phyloP scores from a whole-genome alignment of 1,139 yeast genomes.

The Zygoascus meyerae region DNA sequence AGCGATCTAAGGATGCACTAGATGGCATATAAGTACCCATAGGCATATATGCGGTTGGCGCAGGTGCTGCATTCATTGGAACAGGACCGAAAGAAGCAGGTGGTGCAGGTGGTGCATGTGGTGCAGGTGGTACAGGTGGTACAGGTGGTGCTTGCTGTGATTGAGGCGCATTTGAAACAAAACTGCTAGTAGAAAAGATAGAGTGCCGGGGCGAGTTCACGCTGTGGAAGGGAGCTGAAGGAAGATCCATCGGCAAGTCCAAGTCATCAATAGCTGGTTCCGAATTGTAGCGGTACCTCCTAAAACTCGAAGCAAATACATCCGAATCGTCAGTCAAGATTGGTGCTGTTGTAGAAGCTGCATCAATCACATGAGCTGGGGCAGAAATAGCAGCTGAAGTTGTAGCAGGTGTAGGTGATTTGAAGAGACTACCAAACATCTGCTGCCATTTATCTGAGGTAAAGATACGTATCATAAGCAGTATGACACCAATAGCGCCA shows the following conservation, averaged over 20 bases:
- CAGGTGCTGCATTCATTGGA: too few species aligned
- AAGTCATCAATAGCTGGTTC: neutral
- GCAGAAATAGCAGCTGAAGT: neutral
- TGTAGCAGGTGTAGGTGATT: neutral
- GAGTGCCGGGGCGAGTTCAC: conserved; percentile 1
- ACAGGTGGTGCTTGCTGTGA: too few species aligned
- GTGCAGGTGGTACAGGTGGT: too few species aligned
- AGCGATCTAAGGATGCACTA: too few species aligned
- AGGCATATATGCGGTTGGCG: too few species aligned
- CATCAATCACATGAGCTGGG: neutral
- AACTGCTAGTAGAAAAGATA: neutral
- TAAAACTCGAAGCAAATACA: too few species aligned
- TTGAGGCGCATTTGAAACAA: too few species aligned
- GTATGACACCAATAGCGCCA: conserved; percentile 13
- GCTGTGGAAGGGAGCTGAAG: neutral
- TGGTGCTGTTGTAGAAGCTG: neutral
- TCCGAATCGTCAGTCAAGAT: too few species aligned
- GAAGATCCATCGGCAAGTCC: neutral
- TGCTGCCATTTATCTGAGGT: conserved; percentile 10
- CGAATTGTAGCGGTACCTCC: neutral
- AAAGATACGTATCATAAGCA: conserved; percentile 13
- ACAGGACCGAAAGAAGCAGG: too few species aligned
- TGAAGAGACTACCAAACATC: neutral
- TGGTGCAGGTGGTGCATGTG: too few species aligned
- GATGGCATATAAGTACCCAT: too few species aligned